Percentiles rank a stretch among this genome's conserved stretches.
Conservation (phyloP, 2,329 filamentous ascomycete genomes). For the Biscogniauxia marginata region DNA sequence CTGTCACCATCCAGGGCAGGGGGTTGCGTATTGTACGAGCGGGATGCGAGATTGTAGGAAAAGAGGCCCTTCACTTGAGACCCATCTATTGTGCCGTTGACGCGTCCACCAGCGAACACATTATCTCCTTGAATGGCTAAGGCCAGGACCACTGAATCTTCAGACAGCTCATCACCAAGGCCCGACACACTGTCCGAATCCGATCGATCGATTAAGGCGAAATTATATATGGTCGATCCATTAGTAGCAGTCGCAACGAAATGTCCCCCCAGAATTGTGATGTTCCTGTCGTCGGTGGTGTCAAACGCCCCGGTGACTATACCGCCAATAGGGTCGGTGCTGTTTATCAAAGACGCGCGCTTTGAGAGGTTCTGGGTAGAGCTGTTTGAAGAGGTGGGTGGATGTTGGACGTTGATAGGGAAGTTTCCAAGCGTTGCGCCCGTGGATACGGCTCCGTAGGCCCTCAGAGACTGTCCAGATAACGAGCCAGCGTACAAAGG, state of each 20-base stretch:
- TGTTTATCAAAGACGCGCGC: conserved; percentile 42
- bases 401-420: conserved; percentile 54
- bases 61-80: conserved; percentile 70
- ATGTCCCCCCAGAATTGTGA: conserved; percentile 85
- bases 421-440: conserved; percentile 53
- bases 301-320: conserved; percentile 82
- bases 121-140: conserved; percentile 65
- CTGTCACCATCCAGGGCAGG: conserved; percentile 69
- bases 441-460: conserved; percentile 71
- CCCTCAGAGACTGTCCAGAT: conserved; percentile 69
- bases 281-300: conserved; percentile 65
- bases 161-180: conserved; percentile 62
- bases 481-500: conserved; percentile 83
- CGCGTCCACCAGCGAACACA: conserved; percentile 78
- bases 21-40: conserved; percentile 68
- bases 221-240: conserved; percentile 72
- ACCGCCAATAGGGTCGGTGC: conserved; percentile 51
- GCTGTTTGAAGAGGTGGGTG: conserved; percentile 28
- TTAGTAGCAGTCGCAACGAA: conserved; percentile 71
- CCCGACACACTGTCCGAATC: conserved; percentile 66
- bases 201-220: conserved; percentile 79
- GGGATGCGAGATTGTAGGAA: conserved; percentile 70
- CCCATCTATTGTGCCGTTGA: conserved; percentile 68
- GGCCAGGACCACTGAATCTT: conserved; percentile 72
- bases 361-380: conserved; percentile 42